A percentile compares a stretch with the other conserved stretches of the same genome.
These are phyloP conservation scores for Brachypodium distachyon DNA, from an alignment of 202 grass and related monocot genomes.

Conservation along the genomic window DNA sequence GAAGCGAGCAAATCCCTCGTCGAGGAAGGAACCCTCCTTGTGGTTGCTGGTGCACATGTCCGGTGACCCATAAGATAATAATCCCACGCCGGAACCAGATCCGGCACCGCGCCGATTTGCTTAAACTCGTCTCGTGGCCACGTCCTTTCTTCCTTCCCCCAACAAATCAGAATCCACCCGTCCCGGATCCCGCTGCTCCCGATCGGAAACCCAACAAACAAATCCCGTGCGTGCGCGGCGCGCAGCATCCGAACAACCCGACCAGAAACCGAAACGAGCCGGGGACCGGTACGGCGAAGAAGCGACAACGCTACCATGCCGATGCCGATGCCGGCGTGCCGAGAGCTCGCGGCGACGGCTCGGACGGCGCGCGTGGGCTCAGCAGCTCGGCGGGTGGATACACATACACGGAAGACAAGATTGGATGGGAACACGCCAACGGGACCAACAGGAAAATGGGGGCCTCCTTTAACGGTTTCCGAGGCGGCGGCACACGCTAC, in stretches of 20 bases:
- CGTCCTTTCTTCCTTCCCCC: neutral
- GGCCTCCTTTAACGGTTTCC: conserved; percentile 16
- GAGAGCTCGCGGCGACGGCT: neutral
- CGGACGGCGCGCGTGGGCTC: too few species aligned
- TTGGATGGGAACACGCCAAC: neutral
- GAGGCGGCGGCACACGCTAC: conserved; percentile 6
- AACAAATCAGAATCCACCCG: conserved; percentile 9
- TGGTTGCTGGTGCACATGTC: conserved; percentile 18
- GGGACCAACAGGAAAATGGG: conserved; percentile 13
- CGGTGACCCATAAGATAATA: neutral
- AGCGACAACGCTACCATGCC: neutral
- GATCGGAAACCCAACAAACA: neutral
- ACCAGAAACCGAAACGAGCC: neutral
- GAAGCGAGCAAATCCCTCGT: neutral
- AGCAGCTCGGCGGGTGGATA: too few species aligned
- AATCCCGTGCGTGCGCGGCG: neutral
- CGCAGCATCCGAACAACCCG: neutral
- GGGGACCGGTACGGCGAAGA: neutral
- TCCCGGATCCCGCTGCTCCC: conserved; percentile 3
- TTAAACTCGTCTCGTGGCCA: neutral
- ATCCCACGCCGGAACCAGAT: neutral
- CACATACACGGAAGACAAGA: too few species aligned
- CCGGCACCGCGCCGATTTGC: conserved; percentile 1
- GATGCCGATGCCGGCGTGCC: neutral
- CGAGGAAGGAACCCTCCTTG: neutral